Base-by-base conservation (phyloP, 805 yeast species). In the Yarrowia bubula region DNA sequence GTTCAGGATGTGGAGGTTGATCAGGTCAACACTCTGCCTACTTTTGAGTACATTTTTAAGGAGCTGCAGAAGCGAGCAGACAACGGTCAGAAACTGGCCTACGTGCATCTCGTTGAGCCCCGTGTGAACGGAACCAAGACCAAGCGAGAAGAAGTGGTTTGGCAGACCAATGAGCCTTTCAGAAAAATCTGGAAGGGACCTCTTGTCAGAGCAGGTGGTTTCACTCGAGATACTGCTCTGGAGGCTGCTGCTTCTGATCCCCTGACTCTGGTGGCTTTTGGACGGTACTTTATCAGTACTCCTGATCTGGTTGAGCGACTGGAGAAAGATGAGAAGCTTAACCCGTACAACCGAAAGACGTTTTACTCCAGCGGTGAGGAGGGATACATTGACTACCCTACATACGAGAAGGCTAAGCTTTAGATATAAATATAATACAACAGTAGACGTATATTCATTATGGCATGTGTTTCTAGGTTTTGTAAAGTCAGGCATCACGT, bases 291-390 rank as follows among this genome's bases (percentile, higher is more conserved):
- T 72, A 79, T 82, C 58, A 74, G 86, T 33, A 85, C 84, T 74
- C 87, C 88, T 2, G 88, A 85, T 71, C 71, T 85, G 41, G 80
- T 79, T 18, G 70, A 74, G 15, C 76, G 85, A 67, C 65, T 84
- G 43, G 74, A 77, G 67, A 72, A 80, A 39, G 80, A 79, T 33
- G 65, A 72, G 41, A 78, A 79, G 55, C 73, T 83, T 66, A 77
- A 75, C 67, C 68, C 74, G 32, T 85, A 84, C 70, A 77, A 83
- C 71, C 78, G 86, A 70, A 67, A 69, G 17, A 78, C 82, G 8
- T 85, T 85, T 74, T 85, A 84, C 71, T 67, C 73, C 18, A 69
- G 71, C 22, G 74, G 73, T 22, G 75, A 73, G 5, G 67, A 72
- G 43, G 84, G 84, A 15, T 82, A 81, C 71, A 71, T 72, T 8